Conservation (phyloP, 352 stramenopile species). For the Globisporangium lucens region DNA sequence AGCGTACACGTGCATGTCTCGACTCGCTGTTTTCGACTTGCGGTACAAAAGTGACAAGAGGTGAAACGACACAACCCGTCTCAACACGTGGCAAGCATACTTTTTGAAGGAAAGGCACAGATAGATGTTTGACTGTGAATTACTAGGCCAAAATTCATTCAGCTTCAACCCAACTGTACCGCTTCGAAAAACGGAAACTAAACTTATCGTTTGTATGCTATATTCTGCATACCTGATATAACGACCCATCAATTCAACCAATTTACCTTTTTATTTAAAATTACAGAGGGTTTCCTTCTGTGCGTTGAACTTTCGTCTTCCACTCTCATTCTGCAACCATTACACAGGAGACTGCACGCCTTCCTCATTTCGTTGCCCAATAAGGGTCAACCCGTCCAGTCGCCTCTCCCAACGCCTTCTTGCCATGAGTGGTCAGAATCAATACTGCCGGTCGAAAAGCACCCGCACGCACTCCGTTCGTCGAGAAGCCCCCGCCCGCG, state of each 20-base stretch:
- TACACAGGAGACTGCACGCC: neutral
- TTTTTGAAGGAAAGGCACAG: neutral
- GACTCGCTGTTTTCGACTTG: no score
- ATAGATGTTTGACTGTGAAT: neutral
- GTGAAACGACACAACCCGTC: neutral
- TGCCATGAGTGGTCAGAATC: slow-evolving; percentile 2
- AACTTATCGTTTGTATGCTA: neutral
- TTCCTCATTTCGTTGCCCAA: neutral
- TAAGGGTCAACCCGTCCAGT: neutral
- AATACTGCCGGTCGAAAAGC: slow-evolving; percentile 13
- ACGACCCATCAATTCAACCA: neutral
- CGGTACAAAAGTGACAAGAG: no score
- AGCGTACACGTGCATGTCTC: no score
- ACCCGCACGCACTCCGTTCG: neutral
- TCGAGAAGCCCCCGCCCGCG: neutral
- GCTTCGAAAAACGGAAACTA: neutral
- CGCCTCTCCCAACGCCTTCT: neutral
- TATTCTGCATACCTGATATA: neutral
- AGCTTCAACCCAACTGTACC: neutral
- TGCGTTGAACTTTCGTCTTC: no score
- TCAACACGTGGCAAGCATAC: neutral
- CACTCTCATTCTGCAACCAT: neutral
- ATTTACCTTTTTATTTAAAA: neutral
- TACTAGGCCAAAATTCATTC: neutral
- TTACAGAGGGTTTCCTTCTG: neutral